phyloP scores from a whole-genome alignment of 441 rosid genomes.

The Flueggea neowawraea region DNA sequence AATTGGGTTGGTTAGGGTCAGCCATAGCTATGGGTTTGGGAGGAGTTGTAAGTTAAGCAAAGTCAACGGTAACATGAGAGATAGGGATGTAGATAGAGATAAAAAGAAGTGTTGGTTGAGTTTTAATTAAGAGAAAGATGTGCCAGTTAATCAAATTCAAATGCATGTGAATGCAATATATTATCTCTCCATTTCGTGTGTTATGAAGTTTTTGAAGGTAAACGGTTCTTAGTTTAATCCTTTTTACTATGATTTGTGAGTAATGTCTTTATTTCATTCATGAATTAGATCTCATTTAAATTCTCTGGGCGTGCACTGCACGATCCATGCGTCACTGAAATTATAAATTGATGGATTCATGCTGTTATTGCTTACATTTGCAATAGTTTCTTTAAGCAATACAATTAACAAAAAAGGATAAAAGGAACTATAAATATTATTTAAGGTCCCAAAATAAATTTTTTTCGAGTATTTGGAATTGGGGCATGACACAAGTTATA shows the following conservation, averaged over 20 bases:
- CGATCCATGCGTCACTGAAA: constrained; percentile 10
- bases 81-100: constrained; percentile 5
- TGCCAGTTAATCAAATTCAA: background rate
- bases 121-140: constrained; percentile 19
- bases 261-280: too few relatives aligned
- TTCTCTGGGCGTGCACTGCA: constrained; percentile 11
- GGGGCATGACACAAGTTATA: too few relatives aligned
- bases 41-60: constrained; percentile 19
- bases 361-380: too few relatives aligned
- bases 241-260: background rate
- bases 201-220: constrained; percentile 11
- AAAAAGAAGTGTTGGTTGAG: constrained; percentile 15
- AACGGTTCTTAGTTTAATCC: constrained; percentile 2
- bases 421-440: too few relatives aligned
- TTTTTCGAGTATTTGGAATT: too few relatives aligned
- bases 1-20: constrained; percentile 36
- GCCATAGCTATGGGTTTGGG: constrained; percentile 32
- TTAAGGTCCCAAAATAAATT: too few relatives aligned
- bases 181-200: background rate
- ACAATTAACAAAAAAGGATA: too few relatives aligned
- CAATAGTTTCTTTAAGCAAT: too few relatives aligned
- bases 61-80: constrained; percentile 47
- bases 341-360: too few relatives aligned
- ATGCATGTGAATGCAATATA: constrained; percentile 16
- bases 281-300: too few relatives aligned